A percentile compares a stretch with the other conserved stretches of the same genome.
These are phyloP conservation scores for Malassezia nana DNA, from an alignment of 1,284 basidiomycete genomes.

Conservation along the genomic window DNA sequence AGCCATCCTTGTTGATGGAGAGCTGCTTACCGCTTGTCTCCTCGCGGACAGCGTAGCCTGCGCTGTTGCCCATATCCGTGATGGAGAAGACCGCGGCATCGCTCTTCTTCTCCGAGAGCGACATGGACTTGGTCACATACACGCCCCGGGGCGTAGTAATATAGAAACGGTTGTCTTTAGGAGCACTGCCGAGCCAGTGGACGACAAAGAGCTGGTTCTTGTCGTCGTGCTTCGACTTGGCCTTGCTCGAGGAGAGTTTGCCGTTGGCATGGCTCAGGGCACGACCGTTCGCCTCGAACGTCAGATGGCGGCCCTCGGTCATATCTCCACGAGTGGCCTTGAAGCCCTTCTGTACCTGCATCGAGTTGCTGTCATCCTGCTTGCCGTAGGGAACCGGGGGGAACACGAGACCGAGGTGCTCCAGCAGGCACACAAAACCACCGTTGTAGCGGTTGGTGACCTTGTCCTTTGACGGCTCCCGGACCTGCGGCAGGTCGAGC, in stretches of 20 bases:
- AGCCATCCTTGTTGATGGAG: not conserved
- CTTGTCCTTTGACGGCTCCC: slow-evolving; percentile 16
- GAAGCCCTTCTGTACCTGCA: slow-evolving; percentile 20
- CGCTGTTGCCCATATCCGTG: slow-evolving; percentile 12
- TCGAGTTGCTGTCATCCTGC: slow-evolving; percentile 13
- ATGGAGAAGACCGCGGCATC: slow-evolving; percentile 15
- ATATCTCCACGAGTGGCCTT: slow-evolving; percentile 24
- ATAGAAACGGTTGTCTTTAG: slow-evolving; percentile 8
- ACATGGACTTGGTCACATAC: slow-evolving; percentile 11
- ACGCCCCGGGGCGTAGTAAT: not conserved
- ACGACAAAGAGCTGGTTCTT: slow-evolving; percentile 9
- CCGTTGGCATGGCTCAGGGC: slow-evolving; percentile 18
- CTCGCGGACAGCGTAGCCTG: slow-evolving; percentile 14
- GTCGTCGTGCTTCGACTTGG: not conserved
- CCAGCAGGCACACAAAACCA: slow-evolving; percentile 12
- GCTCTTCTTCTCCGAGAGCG: not conserved
- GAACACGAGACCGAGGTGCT: slow-evolving; percentile 15
- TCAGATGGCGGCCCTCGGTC: slow-evolving; percentile 28
- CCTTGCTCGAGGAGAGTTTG: not conserved
- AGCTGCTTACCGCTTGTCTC: not conserved
- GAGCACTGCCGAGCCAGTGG: slow-evolving; percentile 6
- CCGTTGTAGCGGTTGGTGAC: slow-evolving; percentile 19
- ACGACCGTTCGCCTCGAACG: slow-evolving; percentile 18
- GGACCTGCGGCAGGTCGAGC: slow-evolving; percentile 15
- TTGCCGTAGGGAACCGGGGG: slow-evolving; percentile 5